A percentile compares a stretch with the other conserved stretches of the same genome.
Conservation (phyloP, 1,284 basidiomycete species). For the Melampsora abietis-canadensis region DNA sequence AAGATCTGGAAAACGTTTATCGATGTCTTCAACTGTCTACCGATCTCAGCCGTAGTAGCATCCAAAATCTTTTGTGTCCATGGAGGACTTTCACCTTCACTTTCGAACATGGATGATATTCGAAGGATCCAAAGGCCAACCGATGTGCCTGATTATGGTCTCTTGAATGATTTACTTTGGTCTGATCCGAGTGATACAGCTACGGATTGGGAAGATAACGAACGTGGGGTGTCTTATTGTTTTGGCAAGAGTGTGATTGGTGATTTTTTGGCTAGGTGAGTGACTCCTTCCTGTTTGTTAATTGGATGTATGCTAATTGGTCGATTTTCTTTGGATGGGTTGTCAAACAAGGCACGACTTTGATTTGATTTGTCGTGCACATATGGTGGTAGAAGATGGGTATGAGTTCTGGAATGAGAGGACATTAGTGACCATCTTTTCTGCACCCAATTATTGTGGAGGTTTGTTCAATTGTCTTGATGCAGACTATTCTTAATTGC, state of each 20-base stretch:
- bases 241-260: conserved; percentile 98
- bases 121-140: conserved; percentile 95
- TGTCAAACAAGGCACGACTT: conserved; percentile 64
- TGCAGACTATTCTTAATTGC: background rate
- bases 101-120: conserved; percentile 98
- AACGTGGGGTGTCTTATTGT: conserved; percentile 98
- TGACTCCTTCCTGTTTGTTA: background rate
- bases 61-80: conserved; percentile 99
- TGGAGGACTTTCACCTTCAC: conserved; percentile 93
- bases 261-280: conserved; percentile 69
- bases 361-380: conserved; percentile 97
- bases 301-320: conserved; percentile 47
- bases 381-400: conserved; percentile 97
- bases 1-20: conserved; percentile 99
- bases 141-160: conserved; percentile 97
- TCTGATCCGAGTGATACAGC: conserved; percentile 98
- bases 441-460: conserved; percentile 94
- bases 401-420: conserved; percentile 99
- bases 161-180: conserved; percentile 96
- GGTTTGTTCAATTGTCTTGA: conserved; percentile 61
- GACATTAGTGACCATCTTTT: conserved; percentile 96
- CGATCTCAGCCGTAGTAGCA: conserved; percentile 96
- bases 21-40: conserved; percentile 98
- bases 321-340: background rate
- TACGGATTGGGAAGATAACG: conserved; percentile 98